Evolutionary conservation across 208 protist genomes (phyloP).

Genomic region (Trypanosomatidae sp.): DNA sequence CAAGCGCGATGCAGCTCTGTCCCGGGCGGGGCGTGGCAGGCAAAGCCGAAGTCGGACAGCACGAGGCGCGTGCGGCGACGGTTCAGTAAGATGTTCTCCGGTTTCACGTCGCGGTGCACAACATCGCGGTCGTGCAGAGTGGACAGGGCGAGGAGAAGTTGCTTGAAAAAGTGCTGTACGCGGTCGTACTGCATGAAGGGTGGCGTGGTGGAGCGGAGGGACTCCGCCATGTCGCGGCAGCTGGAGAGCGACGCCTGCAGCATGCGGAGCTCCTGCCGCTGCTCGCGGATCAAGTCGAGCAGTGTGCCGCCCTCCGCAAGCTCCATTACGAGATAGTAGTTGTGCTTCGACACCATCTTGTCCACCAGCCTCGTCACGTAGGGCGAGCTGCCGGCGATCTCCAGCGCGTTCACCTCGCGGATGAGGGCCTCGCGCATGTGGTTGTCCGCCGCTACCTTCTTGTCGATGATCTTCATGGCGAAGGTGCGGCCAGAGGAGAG

Average conservation of each 20-base stretch:
- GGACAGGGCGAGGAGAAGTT: conserved; percentile 67
- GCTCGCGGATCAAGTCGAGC: conserved; percentile 52
- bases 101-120: conserved; percentile 89
- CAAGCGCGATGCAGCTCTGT: no score
- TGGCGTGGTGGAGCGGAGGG: no score
- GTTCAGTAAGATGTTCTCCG: no score
- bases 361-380: conserved; percentile 72
- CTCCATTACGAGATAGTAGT: conserved; percentile 88
- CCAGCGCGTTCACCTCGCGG: conserved; percentile 75
- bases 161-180: conserved; percentile 41
- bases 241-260: conserved; percentile 16
- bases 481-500: conserved; percentile 35
- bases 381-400: conserved; percentile 38
- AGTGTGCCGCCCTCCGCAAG: conserved; percentile 77
- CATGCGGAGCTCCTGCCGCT: conserved; percentile 22
- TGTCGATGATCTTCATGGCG: conserved; percentile 76
- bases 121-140: conserved; percentile 67
- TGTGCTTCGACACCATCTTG: conserved; percentile 67
- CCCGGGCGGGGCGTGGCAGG: no score
- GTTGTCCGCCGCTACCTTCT: conserved; percentile 33
- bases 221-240: no score
- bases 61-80: no score
- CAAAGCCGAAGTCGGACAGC: conserved; percentile 91
- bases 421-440: conserved; percentile 63
- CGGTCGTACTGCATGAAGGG: no score